phyloP scores from a whole-genome alignment of 805 yeast species.

The Lachancea fermentati region DNA sequence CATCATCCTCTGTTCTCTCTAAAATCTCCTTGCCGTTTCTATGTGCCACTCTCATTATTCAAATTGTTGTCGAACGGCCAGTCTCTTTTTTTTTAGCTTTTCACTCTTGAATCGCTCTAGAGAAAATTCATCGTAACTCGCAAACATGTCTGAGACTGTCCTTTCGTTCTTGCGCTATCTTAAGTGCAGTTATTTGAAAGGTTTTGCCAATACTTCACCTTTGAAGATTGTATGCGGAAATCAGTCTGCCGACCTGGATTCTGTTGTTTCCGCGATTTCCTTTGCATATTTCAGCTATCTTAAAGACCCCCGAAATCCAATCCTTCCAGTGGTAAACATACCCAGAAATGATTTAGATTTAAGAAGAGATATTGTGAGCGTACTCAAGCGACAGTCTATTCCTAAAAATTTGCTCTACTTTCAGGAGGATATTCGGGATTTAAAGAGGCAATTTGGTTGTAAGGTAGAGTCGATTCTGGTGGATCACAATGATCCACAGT shows the following conservation, averaged over 20 bases:
- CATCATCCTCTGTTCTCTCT: constrained; percentile 24
- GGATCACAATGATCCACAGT: constrained; percentile 74
- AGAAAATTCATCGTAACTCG: no score
- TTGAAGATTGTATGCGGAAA: constrained; percentile 48
- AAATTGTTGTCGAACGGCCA: not conserved
- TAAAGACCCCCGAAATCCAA: constrained; percentile 28
- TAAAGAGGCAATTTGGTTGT: constrained; percentile 11
- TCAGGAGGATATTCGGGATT: constrained; percentile 53
- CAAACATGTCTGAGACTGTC: constrained; percentile 11
- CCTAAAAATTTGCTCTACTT: constrained; percentile 49
- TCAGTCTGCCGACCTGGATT: constrained; percentile 86
- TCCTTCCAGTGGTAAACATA: constrained; percentile 75
- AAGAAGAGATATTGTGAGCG: constrained; percentile 63
- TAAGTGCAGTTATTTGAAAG: constrained; percentile 7
- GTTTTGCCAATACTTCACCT: constrained; percentile 1
- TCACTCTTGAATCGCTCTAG: no score
- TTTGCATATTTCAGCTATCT: constrained; percentile 55
- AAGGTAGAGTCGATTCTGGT: constrained; percentile 54
- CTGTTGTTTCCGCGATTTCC: constrained; percentile 69
- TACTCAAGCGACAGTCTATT: constrained; percentile 45
- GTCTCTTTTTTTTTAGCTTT: not conserved
- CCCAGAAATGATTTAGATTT: constrained; percentile 57
- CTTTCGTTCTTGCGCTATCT: constrained; percentile 11
- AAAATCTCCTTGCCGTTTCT: constrained; percentile 15
- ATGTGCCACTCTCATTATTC: constrained; percentile 21